Evolutionary conservation across 345 rosid genomes (phyloP), one percentile per base, ranked within the genome.

Genomic region (Diplotaxis tenuifolia): DNA sequence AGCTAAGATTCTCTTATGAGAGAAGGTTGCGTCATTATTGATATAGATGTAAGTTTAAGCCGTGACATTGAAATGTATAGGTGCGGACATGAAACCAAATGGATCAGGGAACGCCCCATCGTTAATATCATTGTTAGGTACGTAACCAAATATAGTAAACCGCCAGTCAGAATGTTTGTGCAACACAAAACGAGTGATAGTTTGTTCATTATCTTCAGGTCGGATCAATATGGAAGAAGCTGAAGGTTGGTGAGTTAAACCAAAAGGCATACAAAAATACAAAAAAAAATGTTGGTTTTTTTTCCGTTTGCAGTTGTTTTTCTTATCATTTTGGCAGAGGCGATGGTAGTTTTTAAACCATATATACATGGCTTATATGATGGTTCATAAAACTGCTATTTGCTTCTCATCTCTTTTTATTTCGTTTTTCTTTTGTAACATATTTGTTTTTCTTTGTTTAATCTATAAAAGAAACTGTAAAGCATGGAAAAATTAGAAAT

Each of bases 81-180:
- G n/a, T n/a, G n/a, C n/a, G n/a, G n/a, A n/a, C n/a, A n/a, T n/a
- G n/a, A n/a, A 76, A 81, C 27, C 86, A 58, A 83, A 86, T 27
- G 92, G 82, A 74, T 82, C 85, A 76, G 81, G 92, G 54, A 84
- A 84, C 75, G 78, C 87, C 22, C 96, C 98, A 0, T 89, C 98
- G 21, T 75, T 93, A 64, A 81, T 89, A 62, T 83, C 98, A 69
- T 86, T 93, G 83, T 81, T 91, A 84, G 96, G 97, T 93, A 89
- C 10, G 67, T 57, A 76, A 42, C n/a, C 0, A 68, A 79, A 57
- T n/a, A n/a, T 12, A 49, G 11, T 5, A 38, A 36, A n/a, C 21
- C 5, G 38, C 19, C 5, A 3, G 31, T 19, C 59, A 10, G 9
- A 45, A 36, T 23, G 19, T 27, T 47, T 23, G 25, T 8, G 21